Percentiles rank a stretch among this genome's conserved stretches.
phyloP scores from a whole-genome alignment of 73 alveolate genomes.

The Blepharisma japonicum region DNA sequence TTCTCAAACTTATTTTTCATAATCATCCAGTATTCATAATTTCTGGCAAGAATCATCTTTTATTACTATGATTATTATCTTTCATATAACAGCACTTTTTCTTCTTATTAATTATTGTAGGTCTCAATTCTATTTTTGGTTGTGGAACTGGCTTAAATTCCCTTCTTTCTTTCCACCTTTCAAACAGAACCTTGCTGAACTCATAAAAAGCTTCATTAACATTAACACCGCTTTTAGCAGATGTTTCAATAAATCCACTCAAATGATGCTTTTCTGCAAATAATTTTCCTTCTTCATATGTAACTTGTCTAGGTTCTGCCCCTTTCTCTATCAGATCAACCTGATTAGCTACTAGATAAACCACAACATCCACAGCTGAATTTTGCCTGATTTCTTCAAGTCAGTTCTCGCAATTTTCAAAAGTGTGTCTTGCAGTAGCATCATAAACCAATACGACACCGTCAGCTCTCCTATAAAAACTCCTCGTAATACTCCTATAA shows the following conservation, averaged over 20 bases:
- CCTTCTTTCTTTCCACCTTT: constrained; percentile 10
- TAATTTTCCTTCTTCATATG: constrained; percentile 24
- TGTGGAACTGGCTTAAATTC: not conserved
- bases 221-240: constrained; percentile 44
- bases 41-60: too few species aligned
- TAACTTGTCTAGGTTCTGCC: constrained; percentile 30
- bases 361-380: constrained; percentile 45
- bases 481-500: constrained; percentile 79
- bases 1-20: too few species aligned
- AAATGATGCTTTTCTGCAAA: constrained; percentile 35
- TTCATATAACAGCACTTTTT: too few species aligned
- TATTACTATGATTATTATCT: too few species aligned
- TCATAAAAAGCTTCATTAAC: constrained; percentile 37
- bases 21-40: too few species aligned
- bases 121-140: not conserved
- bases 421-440: constrained; percentile 40
- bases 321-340: constrained; percentile 39
- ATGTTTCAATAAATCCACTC: constrained; percentile 37
- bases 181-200: not conserved
- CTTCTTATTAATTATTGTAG: too few species aligned
- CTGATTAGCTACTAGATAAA: constrained; percentile 46
- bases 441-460: constrained; percentile 89
- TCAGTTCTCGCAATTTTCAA: constrained; percentile 59
- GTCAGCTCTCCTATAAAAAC: constrained; percentile 85
- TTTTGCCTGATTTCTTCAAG: constrained; percentile 57